A percentile compares a stretch with the other conserved stretches of the same genome.
Conservation (phyloP, 805 yeast genomes). For the Wickerhamiella dianesei region DNA sequence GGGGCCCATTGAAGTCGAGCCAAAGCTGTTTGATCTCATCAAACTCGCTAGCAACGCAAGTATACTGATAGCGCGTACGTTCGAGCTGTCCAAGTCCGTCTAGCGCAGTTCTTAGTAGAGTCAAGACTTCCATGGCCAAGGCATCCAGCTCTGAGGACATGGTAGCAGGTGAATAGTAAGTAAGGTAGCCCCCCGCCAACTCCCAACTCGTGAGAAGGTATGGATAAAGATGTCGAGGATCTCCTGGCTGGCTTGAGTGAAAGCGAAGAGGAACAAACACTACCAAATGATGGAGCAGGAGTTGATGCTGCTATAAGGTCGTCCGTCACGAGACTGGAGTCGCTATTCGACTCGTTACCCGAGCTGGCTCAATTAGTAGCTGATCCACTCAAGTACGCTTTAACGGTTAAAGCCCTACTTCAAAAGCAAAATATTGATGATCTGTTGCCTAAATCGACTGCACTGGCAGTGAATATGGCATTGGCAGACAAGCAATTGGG, state of each 20-base stretch:
- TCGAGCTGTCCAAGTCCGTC: background rate
- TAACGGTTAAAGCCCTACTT: background rate
- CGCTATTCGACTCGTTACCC: background rate
- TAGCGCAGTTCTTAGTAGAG: background rate
- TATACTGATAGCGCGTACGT: background rate
- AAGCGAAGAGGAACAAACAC: constrained; percentile 11
- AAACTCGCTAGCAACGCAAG: background rate
- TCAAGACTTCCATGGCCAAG: background rate
- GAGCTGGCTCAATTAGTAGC: constrained; percentile 31
- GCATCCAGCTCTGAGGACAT: constrained; percentile 3
- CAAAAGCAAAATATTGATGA: background rate
- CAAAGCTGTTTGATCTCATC: background rate
- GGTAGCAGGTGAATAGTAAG: background rate
- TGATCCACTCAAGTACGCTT: constrained; percentile 29
- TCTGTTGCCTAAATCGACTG: background rate
- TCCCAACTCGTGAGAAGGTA: too few species aligned
- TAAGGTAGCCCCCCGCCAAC: too few species aligned
- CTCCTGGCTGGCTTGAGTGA: constrained; percentile 29
- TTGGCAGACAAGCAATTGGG: too few species aligned
- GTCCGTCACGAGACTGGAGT: background rate
- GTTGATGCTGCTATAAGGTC: background rate
- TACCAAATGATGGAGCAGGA: background rate
- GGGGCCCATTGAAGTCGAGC: background rate
- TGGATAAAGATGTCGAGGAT: constrained; percentile 21
- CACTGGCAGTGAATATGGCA: background rate